Evolutionary conservation across 2,329 filamentous ascomycete genomes (phyloP), one percentile per base, ranked within the genome.

Genomic region (Ustulina deusta): DNA sequence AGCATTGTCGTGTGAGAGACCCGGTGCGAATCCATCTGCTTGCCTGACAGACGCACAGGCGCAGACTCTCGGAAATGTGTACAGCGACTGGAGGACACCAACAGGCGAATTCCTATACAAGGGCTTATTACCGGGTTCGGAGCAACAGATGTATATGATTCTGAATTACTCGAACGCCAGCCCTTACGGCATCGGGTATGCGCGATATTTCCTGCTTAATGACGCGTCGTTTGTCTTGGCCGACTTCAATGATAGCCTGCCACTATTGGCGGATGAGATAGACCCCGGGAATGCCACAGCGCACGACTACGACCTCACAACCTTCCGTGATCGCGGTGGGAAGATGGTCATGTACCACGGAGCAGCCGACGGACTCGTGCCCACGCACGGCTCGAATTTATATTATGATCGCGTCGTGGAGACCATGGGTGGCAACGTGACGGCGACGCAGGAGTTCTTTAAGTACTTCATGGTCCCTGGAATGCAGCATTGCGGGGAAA

Each of bases 401-500:
- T 81, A 79, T 64, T 81, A 81, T 70, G 70, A 78, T 42, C 71
- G 69, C 25, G 74, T 75, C 10, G 69, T 74, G 20, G 9, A 70
- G 2, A 65, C 69, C 6, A 79, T 77, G 74, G 74, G 73, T 1
- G 73, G 76, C 2, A 71, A 76, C 15, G 56, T 75, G 40, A 71
- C 72, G 15, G 66, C 61, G 9, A 81, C 84, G 22, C 84, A 83
- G 1, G 81, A 84, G 10, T 85, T 85, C 74, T 89, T 85, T 75
- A 76, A 79, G 0, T 83, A 84, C 71, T 88, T 88, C 72, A 78
- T 78, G 22, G 80, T 88, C n/a, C 85, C 85, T 0, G 86, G 86
- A 0, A 85, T 87, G 83, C 77, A 76, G 11, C 86, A 88, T 74
- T 88, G 86, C 71, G 63, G 69, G 22, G 42, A 68, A 63, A 77